Percentiles rank a stretch among this genome's conserved stretches.
Evolutionary conservation across 169 alveolate species (phyloP).

Genomic region (Eimeria falciformis): DNA sequence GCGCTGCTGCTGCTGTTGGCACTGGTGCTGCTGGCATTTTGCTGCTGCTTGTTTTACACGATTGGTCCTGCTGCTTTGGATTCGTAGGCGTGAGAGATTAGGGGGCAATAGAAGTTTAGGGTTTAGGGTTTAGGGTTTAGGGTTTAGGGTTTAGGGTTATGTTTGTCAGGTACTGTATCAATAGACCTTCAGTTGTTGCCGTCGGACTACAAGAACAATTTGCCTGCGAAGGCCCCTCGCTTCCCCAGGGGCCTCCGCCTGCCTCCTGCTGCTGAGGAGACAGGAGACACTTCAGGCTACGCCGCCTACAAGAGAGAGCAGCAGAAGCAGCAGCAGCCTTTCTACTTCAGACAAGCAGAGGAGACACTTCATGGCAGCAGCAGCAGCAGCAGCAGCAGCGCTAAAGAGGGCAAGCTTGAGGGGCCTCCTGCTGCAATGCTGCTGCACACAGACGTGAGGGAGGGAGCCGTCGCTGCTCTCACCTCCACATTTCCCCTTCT

Average conservation of each 20-base stretch:
- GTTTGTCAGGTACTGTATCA: background rate
- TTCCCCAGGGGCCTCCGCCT: background rate
- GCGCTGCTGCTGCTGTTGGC: background rate
- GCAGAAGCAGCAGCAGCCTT: conserved; percentile 14
- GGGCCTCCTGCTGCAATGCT: background rate
- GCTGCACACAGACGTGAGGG: conserved; percentile 12
- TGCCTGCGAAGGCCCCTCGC: conserved; percentile 13
- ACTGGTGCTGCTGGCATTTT: background rate
- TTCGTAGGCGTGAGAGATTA: background rate
- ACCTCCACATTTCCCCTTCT: conserved; percentile 4
- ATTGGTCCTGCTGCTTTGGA: background rate
- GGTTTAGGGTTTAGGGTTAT: conserved; percentile 9
- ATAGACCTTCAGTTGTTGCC: conserved; percentile 22
- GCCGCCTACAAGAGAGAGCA: background rate
- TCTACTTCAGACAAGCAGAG: background rate
- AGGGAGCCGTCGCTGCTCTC: conserved; percentile 13
- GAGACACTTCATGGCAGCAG: background rate
- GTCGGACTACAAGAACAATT: background rate
- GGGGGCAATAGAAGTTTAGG: background rate
- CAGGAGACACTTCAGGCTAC: background rate
- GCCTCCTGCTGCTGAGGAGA: background rate
- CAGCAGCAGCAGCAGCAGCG: conserved; percentile 23
- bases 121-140: background rate
- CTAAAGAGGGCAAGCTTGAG: background rate
- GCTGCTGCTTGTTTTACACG: background rate